These are phyloP conservation scores for Chlorella vulgaris DNA, from an alignment of 139 green algal genomes.

Conservation along the genomic window DNA sequence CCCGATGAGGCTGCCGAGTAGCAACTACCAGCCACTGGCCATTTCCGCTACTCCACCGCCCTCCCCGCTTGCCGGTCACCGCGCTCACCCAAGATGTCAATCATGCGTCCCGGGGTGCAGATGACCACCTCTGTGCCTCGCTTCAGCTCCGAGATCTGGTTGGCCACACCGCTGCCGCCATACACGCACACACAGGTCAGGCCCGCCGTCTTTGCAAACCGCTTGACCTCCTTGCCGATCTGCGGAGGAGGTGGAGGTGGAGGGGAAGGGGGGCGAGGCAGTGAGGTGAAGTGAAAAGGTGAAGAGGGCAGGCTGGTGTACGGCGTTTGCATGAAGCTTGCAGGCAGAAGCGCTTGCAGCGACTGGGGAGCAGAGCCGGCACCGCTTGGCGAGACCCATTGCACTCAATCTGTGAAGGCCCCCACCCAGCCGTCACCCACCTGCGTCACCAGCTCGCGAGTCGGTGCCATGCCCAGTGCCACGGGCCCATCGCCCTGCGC, in stretches of 20 bases:
- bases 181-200: conserved; percentile 84
- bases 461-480: conserved; percentile 95
- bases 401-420: not conserved
- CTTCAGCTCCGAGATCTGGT: conserved; percentile 96
- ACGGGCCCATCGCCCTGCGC: conserved; percentile 84
- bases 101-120: conserved; percentile 97
- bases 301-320: too few relatives aligned
- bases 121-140: conserved; percentile 87
- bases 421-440: conserved; percentile 47
- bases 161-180: conserved; percentile 87
- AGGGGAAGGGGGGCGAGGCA: not conserved
- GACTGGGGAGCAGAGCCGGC: too few relatives aligned
- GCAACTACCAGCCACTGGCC: too few relatives aligned
- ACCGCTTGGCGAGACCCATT: not conserved
- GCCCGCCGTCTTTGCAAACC: conserved; percentile 72
- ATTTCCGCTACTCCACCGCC: too few relatives aligned
- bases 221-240: conserved; percentile 59
- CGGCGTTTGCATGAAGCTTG: too few relatives aligned
- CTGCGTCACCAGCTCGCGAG: conserved; percentile 93
- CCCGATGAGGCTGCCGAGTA: too few relatives aligned
- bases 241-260: not conserved
- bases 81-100: conserved; percentile 87
- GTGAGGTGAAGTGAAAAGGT: too few relatives aligned
- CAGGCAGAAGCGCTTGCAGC: too few relatives aligned
- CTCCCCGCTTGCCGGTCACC: too few relatives aligned